These are phyloP conservation scores for Pythium folliculosum DNA, from an alignment of 352 stramenopile genomes.

Conservation along the genomic window DNA sequence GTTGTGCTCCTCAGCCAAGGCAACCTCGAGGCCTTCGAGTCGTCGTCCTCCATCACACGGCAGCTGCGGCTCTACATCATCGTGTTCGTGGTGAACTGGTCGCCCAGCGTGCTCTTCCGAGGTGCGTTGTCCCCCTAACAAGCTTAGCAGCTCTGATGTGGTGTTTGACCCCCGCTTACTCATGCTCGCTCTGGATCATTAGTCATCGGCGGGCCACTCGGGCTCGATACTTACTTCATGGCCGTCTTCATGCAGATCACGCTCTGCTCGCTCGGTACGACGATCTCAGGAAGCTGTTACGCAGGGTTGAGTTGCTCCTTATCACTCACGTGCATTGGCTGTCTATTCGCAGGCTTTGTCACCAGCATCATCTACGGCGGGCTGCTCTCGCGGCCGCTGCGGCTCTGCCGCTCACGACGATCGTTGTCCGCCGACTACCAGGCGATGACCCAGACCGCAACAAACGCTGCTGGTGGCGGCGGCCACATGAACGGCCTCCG, in stretches of 20 bases:
- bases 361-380: conserved; percentile 62
- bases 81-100: conserved; percentile 70
- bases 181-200: too few species aligned
- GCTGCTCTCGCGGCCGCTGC: conserved; percentile 18
- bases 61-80: conserved; percentile 76
- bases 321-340: not conserved
- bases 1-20: conserved; percentile 34
- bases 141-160: too few species aligned
- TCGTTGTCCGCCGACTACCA: conserved; percentile 34
- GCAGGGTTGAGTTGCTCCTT: not conserved
- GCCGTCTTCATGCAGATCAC: conserved; percentile 70
- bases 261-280: conserved; percentile 45
- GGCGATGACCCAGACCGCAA: conserved; percentile 40
- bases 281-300: not conserved
- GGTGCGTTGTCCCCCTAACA: conserved; percentile 42
- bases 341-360: conserved; percentile 37
- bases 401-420: conserved; percentile 16
- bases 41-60: conserved; percentile 56
- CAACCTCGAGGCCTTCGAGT: conserved; percentile 69
- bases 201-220: conserved; percentile 55
- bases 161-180: too few species aligned
- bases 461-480: conserved; percentile 17
- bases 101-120: conserved; percentile 60
- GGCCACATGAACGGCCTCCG: conserved; percentile 39
- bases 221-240: conserved; percentile 45